Conservation (phyloP, 352 stramenopile species). For the Hyaloperonospora brassicae region DNA sequence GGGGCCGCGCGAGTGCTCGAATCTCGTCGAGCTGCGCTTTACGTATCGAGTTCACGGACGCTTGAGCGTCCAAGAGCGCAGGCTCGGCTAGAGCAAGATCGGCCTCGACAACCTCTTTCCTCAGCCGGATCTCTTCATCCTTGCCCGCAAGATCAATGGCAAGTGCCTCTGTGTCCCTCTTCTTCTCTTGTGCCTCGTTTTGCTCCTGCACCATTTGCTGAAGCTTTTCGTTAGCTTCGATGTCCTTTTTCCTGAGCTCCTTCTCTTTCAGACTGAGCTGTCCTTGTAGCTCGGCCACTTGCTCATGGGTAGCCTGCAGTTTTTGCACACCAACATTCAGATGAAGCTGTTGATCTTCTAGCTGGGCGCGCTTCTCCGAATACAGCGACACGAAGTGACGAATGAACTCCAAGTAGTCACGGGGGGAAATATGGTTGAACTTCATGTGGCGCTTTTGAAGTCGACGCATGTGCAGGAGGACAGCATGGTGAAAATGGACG, state of each 20-base stretch:
- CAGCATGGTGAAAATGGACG: slow-evolving; percentile 83
- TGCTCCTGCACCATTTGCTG: slow-evolving; percentile 98
- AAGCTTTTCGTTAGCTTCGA: slow-evolving; percentile 96
- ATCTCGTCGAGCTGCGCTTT: slow-evolving; percentile 99
- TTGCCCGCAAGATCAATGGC: slow-evolving; percentile 91
- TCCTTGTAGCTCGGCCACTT: slow-evolving; percentile 89
- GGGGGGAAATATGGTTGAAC: slow-evolving; percentile 87
- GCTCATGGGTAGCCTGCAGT: slow-evolving; percentile 95
- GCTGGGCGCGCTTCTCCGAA: slow-evolving; percentile 85
- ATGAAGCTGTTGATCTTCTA: slow-evolving; percentile 96
- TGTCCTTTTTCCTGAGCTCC: slow-evolving; percentile 94
- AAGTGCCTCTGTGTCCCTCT: slow-evolving; percentile 94
- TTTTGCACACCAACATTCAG: slow-evolving; percentile 98
- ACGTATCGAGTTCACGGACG: slow-evolving; percentile 96
- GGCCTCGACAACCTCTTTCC: slow-evolving; percentile 92
- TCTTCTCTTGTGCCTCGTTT: slow-evolving; percentile 95
- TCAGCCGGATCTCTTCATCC: slow-evolving; percentile 92
- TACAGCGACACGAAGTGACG: slow-evolving; percentile 87
- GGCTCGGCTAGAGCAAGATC: slow-evolving; percentile 97
- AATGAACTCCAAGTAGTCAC: slow-evolving; percentile 91
- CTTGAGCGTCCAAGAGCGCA: slow-evolving; percentile 93
- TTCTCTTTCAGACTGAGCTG: slow-evolving; percentile 91
- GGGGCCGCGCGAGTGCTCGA: slow-evolving; percentile 91
- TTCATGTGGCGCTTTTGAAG: slow-evolving; percentile 83
- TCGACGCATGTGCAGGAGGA: slow-evolving; percentile 77